Evolutionary conservation across 306 rosid species (phyloP), one percentile per base, ranked within the genome.

Genomic region (Sicyos baderoa): DNA sequence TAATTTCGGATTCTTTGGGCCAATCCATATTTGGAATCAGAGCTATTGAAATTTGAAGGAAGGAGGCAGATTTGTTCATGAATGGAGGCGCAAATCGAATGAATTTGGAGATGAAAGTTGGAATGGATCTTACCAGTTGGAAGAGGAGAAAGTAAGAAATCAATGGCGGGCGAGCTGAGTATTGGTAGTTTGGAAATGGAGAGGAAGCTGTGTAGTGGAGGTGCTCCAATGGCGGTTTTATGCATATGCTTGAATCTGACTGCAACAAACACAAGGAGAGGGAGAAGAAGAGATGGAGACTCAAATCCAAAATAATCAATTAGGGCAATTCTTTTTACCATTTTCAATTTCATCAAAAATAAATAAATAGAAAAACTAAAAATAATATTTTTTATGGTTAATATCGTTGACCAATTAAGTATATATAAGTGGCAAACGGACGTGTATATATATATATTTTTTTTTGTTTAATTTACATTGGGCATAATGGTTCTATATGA

Each of bases 211-310:
- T 51, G 40, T n/a, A 17, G 51, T 1, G 1, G 51, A 40, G n/a
- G 69, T 22, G 69, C 69, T 63, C 69, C 51, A 63, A 40, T 63
- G 69, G 69, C 52, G 69, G 69, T 18, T 17, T 4, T 5, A 40
- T 17, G 69, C 69, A 63, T 42, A 18, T n/a, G 69, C 3, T 25
- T 40, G 52, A 63, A 63, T 63, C 69, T 63, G 69, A 63, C 69
- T 37, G 17, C 51, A 8, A 17, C 29, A 25, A 1, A 25, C n/a
- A n/a, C n/a, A n/a, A n/a, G n/a, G n/a, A n/a, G 3, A 25, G 29
- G 29, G 3, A 3, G 29, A 25, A 25, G 29, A 25, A 25, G 29
- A 25, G 29, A 25, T 25, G 29, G 29, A 25, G 29, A 25, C 29
- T 25, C 29, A 25, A 25, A 25, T 25, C 29, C 29, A 25, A 25